phyloP scores from a whole-genome alignment of 2,329 filamentous ascomycete genomes.

The Balansia obtecta region DNA sequence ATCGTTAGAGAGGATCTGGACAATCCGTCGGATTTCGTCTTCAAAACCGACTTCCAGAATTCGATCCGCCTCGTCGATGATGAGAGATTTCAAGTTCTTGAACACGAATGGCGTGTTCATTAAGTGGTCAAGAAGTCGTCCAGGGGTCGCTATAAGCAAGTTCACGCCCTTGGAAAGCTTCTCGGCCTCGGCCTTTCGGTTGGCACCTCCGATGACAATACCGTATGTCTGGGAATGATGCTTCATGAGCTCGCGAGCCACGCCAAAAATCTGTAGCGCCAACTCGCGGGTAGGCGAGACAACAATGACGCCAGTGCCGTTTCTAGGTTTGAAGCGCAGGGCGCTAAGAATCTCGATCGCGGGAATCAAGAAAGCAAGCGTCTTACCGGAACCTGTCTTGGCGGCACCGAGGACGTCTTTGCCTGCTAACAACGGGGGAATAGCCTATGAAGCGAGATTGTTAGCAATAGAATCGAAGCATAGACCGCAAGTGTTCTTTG shows the following conservation, averaged over 20 bases:
- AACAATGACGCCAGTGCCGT: constrained; percentile 84
- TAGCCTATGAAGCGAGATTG: constrained; percentile 33
- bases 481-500: no score
- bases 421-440: constrained; percentile 79
- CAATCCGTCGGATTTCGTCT: constrained; percentile 93
- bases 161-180: constrained; percentile 94
- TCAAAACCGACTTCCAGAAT: constrained; percentile 97
- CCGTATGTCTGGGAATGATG: constrained; percentile 91
- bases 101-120: constrained; percentile 86
- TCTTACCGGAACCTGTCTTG: constrained; percentile 95
- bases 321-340: constrained; percentile 86
- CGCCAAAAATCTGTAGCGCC: constrained; percentile 90
- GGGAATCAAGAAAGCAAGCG: constrained; percentile 84
- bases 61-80: constrained; percentile 94
- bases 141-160: constrained; percentile 84
- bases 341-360: constrained; percentile 87
- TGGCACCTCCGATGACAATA: constrained; percentile 92
- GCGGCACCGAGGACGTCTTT: constrained; percentile 89
- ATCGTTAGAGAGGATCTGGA: constrained; percentile 82
- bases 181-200: constrained; percentile 78
- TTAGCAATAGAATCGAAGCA: background rate
- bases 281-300: constrained; percentile 89
- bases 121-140: constrained; percentile 83
- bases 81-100: constrained; percentile 83
- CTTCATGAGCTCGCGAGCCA: constrained; percentile 84